Base-by-base conservation (phyloP, 331 rosid genomes). In the Telfairia occidentalis region DNA sequence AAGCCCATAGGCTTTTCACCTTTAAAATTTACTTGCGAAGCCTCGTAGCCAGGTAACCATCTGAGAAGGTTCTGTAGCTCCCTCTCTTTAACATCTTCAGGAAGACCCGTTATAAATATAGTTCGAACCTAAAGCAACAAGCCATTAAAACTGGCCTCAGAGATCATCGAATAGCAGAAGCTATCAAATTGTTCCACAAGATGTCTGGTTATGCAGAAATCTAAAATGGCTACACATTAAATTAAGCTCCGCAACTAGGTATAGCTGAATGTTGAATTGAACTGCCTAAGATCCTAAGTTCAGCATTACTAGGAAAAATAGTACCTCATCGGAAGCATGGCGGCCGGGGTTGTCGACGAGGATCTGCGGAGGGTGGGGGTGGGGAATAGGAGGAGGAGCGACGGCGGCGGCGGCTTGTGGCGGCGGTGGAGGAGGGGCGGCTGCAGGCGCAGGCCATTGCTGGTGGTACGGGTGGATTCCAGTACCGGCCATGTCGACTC, bases 1-100 rank as follows among this genome's bases (percentile, higher is more conserved):
- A 95, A 95, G 21, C 99, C 96, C 97, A 95, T 95, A 11, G 99
- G 99, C 74, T 95, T 95, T 54, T 95, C 99, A 5, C 97, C 99
- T 81, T 95, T 95, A 74, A 86, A 85, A 80, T 95, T 95, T 0
- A 92, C 85, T 55, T 95, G 99, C 29, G 99, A 95, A 57, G 99
- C 99, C 83, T 95, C 99, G 70, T 90, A 95, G 0, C 99, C 99
- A 1, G 99, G 97, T 34, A 95, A 46, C 97, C 99, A 95, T 50
- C 99, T 76, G 76, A 90, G 78, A 13, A 95, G 90, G 74, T 95
- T 95, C 86, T 82, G 93, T 24, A 95, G 81, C 76, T 95, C 99
- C 52, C 99, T 80, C 90, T 95, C 99, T 71, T 80, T 92, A 6
- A 95, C 99, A 43, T 95, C 97, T 43, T 95, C 99, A 0, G 99